Base-by-base conservation (phyloP, 2,329 filamentous ascomycete genomes). In the Aotearoamyces nothofagi region DNA sequence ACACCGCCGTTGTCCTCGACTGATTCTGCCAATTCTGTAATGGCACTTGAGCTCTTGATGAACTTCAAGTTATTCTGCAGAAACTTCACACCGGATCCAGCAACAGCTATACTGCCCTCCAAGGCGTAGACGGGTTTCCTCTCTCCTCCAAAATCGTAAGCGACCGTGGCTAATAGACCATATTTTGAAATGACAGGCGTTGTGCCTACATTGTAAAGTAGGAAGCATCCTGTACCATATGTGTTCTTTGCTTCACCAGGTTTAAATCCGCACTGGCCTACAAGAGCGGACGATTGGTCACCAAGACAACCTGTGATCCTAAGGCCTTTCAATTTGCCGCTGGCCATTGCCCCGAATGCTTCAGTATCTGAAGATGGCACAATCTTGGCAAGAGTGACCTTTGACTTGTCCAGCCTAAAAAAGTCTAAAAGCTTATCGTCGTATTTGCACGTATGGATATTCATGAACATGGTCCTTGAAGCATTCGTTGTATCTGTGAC, bases 401-500 rank as follows among this genome's bases (percentile, higher is more conserved):
- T 84, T 26, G 58, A 66, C 31, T 58, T 56, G 49, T 86, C 75
- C 24, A 87, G 54, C 23, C 69, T 63, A 57, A 87, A 87, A 58
- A 83, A 87, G 26, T 77, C 62, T 16, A 86, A 57, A 27, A 86
- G 63, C 29, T 66, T 63, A 26, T 78, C 66, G 44, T 82, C 78
- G 50, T 87, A 90, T 42, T 82, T 54, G 24, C 83, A 60, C 2
- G 69, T 80, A 44, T 79, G 63, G 17, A 87, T 62, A 51, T 86
- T 81, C 72, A 86, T 81, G 53, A 90, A 84, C 80, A 86, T 84
- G 24, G 81, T 87, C 39, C 80, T 62, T 3, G 77, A 82, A n/a
- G 81, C 80, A 49, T 90, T 90, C 33, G 78, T 78, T 5, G 76
- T 68, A 44, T 90, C 81, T 2, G 80, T 83, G 33, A 87, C 78